Evolutionary conservation across 192 early-diverging fungal genomes (phyloP), one percentile per base, ranked within the genome.

Genomic region (Dimargaris xerosporica): DNA sequence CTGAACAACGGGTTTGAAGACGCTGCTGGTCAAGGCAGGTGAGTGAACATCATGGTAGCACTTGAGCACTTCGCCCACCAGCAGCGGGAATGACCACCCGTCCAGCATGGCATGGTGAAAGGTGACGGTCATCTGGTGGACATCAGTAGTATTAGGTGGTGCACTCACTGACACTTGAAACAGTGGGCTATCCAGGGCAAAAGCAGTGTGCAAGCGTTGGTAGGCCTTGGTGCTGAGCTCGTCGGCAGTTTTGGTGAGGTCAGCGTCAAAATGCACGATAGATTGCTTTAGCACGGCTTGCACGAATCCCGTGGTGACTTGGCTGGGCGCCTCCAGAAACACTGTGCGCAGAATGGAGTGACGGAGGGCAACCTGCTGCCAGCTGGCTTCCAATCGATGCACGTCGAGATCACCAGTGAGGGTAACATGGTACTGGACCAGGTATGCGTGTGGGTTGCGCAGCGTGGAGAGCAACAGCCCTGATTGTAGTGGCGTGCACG

Each of bases 1-100:
- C 7, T n/a, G n/a, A n/a, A 23, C 47, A 7, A 7, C 25, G 47
- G 47, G 9, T 23, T 50, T 50, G 7, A 50, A 50, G 25, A 21
- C 47, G 47, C 19, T 21, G 17, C 17, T 1, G 9, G 19, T 50
- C 17, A 50, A 23, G 19, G 25, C 4, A 23, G 17, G 17, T 21
- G 19, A 23, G 47, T 50, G 19, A 50, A 17, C 47, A 2, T 17
- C 25, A 7, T 15, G 11, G 15, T 59, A 59, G 56, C 19, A 3
- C 19, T 39, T 9, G 16, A 29, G 19, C 17, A 30, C 15, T 19
- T 30, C 34, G 31, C 19, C 31, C 9, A 59, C 31, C 29, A 59
- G 30, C 2, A 59, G 11, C 31, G 56, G 56, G 16, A 59, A n/a
- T 29, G 56, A 59, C 56, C 56, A 59, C 29, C 56, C 56, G 56